Percentiles rank a stretch among this genome's conserved stretches.
Conservation (phyloP, 352 stramenopile genomes). For the Phytophthora uliginosa region DNA sequence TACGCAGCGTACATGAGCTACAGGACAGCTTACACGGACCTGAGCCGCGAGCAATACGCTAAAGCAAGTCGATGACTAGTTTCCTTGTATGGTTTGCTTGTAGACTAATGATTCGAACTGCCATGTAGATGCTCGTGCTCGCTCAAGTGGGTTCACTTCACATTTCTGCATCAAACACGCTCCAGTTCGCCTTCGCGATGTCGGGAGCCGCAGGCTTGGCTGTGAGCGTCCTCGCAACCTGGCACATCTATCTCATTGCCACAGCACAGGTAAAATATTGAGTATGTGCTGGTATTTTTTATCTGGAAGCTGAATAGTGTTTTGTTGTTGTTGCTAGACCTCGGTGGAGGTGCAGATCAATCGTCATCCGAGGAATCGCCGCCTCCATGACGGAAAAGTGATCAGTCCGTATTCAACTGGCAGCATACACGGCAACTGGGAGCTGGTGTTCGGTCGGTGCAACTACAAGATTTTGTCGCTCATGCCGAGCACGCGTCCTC, state of each 20-base stretch:
- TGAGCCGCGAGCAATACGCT: slow-evolving; percentile 61
- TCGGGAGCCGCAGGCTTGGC: slow-evolving; percentile 65
- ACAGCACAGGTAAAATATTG: slow-evolving; percentile 76
- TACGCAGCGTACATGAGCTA: slow-evolving; percentile 76
- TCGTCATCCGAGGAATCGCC: slow-evolving; percentile 58
- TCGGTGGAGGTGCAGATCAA: slow-evolving; percentile 89
- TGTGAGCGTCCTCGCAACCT: slow-evolving; percentile 70
- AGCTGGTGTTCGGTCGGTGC: slow-evolving; percentile 78
- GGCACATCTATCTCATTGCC: slow-evolving; percentile 78
- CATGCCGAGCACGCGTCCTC: slow-evolving; percentile 60
- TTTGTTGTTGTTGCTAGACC: slow-evolving; percentile 51
- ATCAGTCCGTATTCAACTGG: slow-evolving; percentile 74
- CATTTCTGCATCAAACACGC: slow-evolving; percentile 38
- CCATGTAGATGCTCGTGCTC: slow-evolving; percentile 39
- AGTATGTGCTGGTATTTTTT: background rate
- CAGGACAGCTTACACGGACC: slow-evolving; percentile 58
- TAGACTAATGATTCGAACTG: background rate
- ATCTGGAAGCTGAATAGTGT: slow-evolving; percentile 2
- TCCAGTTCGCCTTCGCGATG: slow-evolving; percentile 83
- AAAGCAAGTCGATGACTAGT: slow-evolving; percentile 46
- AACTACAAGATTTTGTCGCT: slow-evolving; percentile 68
- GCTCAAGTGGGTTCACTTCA: slow-evolving; percentile 24
- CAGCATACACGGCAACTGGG: slow-evolving; percentile 81
- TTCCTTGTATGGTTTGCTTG: background rate
- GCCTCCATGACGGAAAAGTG: slow-evolving; percentile 57